These are phyloP conservation scores for Xerocomellus dryophilus DNA, from an alignment of 768 basidiomycete species.

Conservation along the genomic window DNA sequence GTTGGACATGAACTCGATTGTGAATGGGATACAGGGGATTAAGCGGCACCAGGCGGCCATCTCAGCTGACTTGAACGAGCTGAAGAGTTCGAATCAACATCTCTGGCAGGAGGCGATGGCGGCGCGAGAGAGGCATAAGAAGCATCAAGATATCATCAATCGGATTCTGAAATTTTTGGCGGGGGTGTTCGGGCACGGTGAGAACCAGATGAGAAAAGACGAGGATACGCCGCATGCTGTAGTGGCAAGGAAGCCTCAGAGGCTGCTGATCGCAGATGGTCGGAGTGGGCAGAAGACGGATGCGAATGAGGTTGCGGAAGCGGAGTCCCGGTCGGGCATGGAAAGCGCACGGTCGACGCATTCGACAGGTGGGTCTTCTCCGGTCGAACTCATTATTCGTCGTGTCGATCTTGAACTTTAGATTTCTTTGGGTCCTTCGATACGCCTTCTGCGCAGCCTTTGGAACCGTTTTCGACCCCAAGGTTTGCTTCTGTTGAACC, in stretches of 20 bases:
- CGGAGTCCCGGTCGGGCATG: slow-evolving; percentile 34
- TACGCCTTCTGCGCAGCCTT: slow-evolving; percentile 41
- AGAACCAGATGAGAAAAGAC: slow-evolving; percentile 37
- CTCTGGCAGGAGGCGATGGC: slow-evolving; percentile 91
- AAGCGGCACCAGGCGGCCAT: slow-evolving; percentile 93
- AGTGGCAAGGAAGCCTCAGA: slow-evolving; percentile 46
- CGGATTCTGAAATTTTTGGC: slow-evolving; percentile 93
- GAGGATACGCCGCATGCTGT: slow-evolving; percentile 41
- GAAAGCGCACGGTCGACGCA: slow-evolving; percentile 25
- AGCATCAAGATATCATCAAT: slow-evolving; percentile 95
- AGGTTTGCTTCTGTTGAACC: slow-evolving; percentile 30
- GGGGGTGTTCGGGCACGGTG: slow-evolving; percentile 73
- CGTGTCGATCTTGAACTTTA: slow-evolving; percentile 18
- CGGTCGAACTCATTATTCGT: neutral
- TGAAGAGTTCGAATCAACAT: slow-evolving; percentile 82
- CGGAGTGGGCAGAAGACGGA: slow-evolving; percentile 37
- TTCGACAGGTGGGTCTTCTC: slow-evolving; percentile 10
- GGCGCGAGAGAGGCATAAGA: slow-evolving; percentile 77
- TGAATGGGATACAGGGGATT: slow-evolving; percentile 80
- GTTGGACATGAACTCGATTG: slow-evolving; percentile 74
- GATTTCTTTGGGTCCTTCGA: slow-evolving; percentile 45
- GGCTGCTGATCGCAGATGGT: slow-evolving; percentile 68
- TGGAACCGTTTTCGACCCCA: slow-evolving; percentile 29
- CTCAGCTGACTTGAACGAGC: slow-evolving; percentile 79
- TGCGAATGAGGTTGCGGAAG: slow-evolving; percentile 39